phyloP scores from a whole-genome alignment of 345 rosid species.

The Lagerstroemia speciosa region DNA sequence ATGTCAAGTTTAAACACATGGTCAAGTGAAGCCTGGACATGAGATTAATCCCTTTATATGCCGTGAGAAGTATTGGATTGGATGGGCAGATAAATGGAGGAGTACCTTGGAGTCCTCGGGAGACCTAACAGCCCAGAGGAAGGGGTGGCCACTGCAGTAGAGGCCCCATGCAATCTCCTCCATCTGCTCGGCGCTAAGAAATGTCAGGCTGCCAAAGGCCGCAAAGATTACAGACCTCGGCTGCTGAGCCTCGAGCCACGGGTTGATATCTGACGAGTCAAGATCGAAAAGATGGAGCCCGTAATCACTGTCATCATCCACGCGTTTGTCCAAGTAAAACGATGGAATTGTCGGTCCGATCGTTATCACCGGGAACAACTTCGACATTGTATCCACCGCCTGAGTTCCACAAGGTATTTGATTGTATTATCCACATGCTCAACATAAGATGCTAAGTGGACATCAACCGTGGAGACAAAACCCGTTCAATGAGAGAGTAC shows the following conservation, averaged over 20 bases:
- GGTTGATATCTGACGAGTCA: conserved; percentile 18
- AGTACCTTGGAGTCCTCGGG: conserved; percentile 36
- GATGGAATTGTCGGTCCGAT: conserved; percentile 71
- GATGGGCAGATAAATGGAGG: neutral
- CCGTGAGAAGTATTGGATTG: neutral
- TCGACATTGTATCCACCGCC: conserved; percentile 22
- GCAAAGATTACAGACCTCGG: conserved; percentile 45
- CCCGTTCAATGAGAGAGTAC: too few species aligned
- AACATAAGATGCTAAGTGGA: too few species aligned
- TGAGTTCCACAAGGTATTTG: neutral
- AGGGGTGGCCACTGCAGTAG: conserved; percentile 19
- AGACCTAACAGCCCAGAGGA: conserved; percentile 49
- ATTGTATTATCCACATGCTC: neutral
- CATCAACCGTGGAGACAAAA: too few species aligned
- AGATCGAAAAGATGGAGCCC: conserved; percentile 34
- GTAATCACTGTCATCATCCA: conserved; percentile 33
- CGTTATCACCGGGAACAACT: conserved; percentile 32
- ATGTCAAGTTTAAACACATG: too few species aligned
- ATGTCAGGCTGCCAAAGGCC: conserved; percentile 61
- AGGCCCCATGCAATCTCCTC: conserved; percentile 42
- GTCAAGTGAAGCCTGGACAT: too few species aligned
- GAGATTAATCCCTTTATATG: too few species aligned
- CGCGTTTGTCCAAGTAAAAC: conserved; percentile 38
- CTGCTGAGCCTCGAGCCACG: conserved; percentile 44
- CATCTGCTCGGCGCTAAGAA: conserved; percentile 33